A percentile compares a stretch with the other conserved stretches of the same genome.
Evolutionary conservation across 495 filamentous ascomycete genomes (phyloP).

Genomic region (Podospora comata): DNA sequence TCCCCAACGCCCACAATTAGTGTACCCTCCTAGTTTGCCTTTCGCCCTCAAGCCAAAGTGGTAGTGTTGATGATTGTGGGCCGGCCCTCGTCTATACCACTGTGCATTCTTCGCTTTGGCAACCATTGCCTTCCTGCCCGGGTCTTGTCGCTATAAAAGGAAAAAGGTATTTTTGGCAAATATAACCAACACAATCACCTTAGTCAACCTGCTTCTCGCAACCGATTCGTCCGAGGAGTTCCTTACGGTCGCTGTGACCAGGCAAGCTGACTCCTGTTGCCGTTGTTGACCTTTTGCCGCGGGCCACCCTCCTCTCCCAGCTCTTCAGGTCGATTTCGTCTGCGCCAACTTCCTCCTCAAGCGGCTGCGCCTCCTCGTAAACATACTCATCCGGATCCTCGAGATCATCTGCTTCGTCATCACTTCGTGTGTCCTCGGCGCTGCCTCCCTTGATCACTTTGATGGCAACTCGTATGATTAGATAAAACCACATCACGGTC

Average conservation of each 20-base stretch:
- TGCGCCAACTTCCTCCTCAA: conserved; percentile 66
- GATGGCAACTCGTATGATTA: conserved; percentile 78
- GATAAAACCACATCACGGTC: conserved; percentile 82
- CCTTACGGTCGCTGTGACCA: conserved; percentile 70
- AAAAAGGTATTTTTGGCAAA: neutral
- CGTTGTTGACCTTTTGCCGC: conserved; percentile 41
- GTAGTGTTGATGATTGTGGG: neutral
- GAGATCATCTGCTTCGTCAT: conserved; percentile 71
- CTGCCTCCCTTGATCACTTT: conserved; percentile 70
- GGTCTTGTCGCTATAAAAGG: neutral
- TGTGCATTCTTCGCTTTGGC: neutral
- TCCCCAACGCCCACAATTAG: neutral
- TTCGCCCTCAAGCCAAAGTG: neutral
- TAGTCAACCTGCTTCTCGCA: conserved; percentile 64
- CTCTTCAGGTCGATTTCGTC: conserved; percentile 56
- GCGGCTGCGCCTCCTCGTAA: conserved; percentile 47
- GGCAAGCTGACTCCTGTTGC: conserved; percentile 60
- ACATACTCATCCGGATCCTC: conserved; percentile 51
- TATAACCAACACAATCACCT: conserved; percentile 14
- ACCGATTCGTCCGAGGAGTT: conserved; percentile 67
- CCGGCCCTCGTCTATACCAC: neutral
- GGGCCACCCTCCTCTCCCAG: conserved; percentile 44
- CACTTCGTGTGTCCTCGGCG: conserved; percentile 83
- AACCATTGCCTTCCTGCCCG: neutral
- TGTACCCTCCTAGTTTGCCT: neutral